A percentile compares a stretch with the other conserved stretches of the same genome.
phyloP scores from a whole-genome alignment of 2,329 filamentous ascomycete species.

The Tympanopsis confertula region DNA sequence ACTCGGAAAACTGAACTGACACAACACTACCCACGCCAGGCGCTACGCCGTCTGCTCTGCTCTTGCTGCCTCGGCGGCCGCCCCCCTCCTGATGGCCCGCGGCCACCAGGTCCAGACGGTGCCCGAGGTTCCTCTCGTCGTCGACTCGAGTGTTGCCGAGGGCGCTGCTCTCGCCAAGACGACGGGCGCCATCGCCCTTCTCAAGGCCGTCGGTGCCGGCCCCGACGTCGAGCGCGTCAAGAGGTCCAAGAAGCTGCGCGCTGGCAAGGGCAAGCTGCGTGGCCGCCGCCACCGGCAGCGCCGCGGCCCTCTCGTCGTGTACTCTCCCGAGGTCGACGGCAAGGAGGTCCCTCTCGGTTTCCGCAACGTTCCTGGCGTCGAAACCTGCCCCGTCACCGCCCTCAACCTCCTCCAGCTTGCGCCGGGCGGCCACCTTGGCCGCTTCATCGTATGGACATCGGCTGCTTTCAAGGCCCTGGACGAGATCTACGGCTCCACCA shows the following conservation, averaged over 20 bases:
- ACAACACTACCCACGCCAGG: no score
- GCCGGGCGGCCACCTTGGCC: constrained; percentile 94
- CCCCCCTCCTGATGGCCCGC: constrained; percentile 89
- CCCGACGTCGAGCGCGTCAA: constrained; percentile 91
- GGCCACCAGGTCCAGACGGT: constrained; percentile 89
- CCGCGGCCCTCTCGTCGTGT: constrained; percentile 94
- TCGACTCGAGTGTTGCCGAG: constrained; percentile 83
- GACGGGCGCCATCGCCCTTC: constrained; percentile 70
- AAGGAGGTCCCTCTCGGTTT: constrained; percentile 87
- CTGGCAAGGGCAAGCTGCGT: constrained; percentile 97
- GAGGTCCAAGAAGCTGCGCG: constrained; percentile 89
- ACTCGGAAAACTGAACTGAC: constrained; percentile 9
- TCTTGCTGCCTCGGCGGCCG: constrained; percentile 88
- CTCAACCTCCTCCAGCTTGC: constrained; percentile 99
- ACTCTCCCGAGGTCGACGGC: constrained; percentile 89
- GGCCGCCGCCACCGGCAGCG: constrained; percentile 94
- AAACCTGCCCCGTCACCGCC: constrained; percentile 85
- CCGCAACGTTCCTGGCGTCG: constrained; percentile 97
- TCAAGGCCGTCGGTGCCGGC: constrained; percentile 83
- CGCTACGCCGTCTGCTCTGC: constrained; percentile 97
- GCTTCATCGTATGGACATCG: constrained; percentile 98
- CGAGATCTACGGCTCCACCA: constrained; percentile 91
- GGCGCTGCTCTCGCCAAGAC: constrained; percentile 76
- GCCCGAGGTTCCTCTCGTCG: constrained; percentile 90
- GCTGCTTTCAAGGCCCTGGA: constrained; percentile 93